Evolutionary conservation across 768 basidiomycete genomes (phyloP).

Genomic region (Termitomyces sp.): DNA sequence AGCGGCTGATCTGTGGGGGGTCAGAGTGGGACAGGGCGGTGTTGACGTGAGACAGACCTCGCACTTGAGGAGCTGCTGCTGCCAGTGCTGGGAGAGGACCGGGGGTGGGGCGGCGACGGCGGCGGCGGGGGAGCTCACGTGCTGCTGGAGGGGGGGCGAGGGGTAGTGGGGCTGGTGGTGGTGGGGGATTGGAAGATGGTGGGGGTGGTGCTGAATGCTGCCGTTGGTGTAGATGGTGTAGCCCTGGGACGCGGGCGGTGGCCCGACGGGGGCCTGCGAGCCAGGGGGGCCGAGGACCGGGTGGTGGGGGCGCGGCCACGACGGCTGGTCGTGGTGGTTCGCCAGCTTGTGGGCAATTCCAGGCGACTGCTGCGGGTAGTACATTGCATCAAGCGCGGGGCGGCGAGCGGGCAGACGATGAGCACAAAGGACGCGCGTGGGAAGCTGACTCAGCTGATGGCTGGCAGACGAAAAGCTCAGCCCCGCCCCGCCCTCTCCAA

Average conservation of each 20-base stretch:
- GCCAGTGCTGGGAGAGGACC: slow-evolving; percentile 83
- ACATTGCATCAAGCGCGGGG: slow-evolving; percentile 72
- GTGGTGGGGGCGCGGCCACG: slow-evolving; percentile 63
- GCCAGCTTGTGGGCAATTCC: slow-evolving; percentile 73
- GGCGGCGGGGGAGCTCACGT: slow-evolving; percentile 52
- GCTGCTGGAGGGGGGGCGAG: slow-evolving; percentile 68
- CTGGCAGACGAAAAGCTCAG: too few relatives aligned
- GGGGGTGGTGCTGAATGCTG: slow-evolving; percentile 51
- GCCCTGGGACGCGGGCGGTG: slow-evolving; percentile 66
- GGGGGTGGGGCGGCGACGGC: slow-evolving; percentile 47
- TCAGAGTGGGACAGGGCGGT: too few relatives aligned
- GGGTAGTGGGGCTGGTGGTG: slow-evolving; percentile 82
- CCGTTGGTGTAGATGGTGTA: slow-evolving; percentile 76
- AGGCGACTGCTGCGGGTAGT: slow-evolving; percentile 81
- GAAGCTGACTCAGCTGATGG: too few relatives aligned
- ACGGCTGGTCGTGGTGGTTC: slow-evolving; percentile 72
- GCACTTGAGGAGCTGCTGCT: slow-evolving; percentile 87
- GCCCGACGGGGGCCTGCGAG: slow-evolving; percentile 53
- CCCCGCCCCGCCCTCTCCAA: slow-evolving; percentile 1
- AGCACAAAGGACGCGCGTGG: slow-evolving; percentile 19
- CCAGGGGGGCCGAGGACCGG: slow-evolving; percentile 39
- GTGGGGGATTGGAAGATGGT: slow-evolving; percentile 48
- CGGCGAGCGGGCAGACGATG: slow-evolving; percentile 14
- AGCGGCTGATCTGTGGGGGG: slow-evolving; percentile 64
- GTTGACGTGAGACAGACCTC: slow-evolving; percentile 55